Percentiles rank a stretch among this genome's conserved stretches.
Evolutionary conservation across 2,329 filamentous ascomycete genomes (phyloP).

Genomic region (Aspergillus unguis): DNA sequence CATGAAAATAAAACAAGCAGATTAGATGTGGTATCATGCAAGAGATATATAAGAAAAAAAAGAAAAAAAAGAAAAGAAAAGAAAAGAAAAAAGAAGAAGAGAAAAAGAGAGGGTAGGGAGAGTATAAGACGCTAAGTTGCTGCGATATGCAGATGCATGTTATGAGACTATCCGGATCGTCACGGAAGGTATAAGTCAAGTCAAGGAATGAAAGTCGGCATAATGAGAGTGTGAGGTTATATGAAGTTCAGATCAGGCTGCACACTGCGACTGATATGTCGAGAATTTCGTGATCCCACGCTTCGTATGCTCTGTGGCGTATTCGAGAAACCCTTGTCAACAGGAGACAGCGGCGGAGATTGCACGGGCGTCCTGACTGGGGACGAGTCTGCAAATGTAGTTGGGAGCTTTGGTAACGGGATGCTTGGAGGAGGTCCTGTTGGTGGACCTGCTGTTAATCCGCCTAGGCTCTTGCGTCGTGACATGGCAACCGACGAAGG

Average conservation of each 20-base stretch:
- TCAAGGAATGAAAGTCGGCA: neutral
- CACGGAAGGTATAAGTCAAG: neutral
- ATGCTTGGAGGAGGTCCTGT: slow-evolving; percentile 32
- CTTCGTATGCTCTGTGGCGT: slow-evolving; percentile 1
- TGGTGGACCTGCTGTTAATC: slow-evolving; percentile 29
- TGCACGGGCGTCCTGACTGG: slow-evolving; percentile 4
- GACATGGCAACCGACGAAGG: slow-evolving; percentile 17
- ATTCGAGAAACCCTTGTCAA: neutral
- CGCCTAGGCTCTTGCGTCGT: slow-evolving; percentile 35
- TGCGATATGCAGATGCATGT: slow-evolving; percentile 12
- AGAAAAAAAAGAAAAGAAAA: neutral
- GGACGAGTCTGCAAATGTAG: slow-evolving; percentile 12
- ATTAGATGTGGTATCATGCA: slow-evolving; percentile 8
- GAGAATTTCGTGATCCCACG: neutral
- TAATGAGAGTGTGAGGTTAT: slow-evolving; percentile 1
- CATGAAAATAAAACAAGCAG: neutral
- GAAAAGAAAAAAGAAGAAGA: slow-evolving; percentile 3
- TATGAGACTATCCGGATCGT: slow-evolving; percentile 16
- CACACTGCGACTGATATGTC: too few species aligned
- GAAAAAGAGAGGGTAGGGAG: too few species aligned
- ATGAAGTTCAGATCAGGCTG: too few species aligned
- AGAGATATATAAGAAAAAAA: neutral
- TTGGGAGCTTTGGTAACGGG: slow-evolving; percentile 33
- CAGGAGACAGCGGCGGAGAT: slow-evolving; percentile 10
- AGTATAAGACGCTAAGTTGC: slow-evolving; percentile 8